A percentile compares a stretch with the other conserved stretches of the same genome.
phyloP scores from a whole-genome alignment of 2,329 filamentous ascomycete genomes.

The Chaetomiaceae sp. region DNA sequence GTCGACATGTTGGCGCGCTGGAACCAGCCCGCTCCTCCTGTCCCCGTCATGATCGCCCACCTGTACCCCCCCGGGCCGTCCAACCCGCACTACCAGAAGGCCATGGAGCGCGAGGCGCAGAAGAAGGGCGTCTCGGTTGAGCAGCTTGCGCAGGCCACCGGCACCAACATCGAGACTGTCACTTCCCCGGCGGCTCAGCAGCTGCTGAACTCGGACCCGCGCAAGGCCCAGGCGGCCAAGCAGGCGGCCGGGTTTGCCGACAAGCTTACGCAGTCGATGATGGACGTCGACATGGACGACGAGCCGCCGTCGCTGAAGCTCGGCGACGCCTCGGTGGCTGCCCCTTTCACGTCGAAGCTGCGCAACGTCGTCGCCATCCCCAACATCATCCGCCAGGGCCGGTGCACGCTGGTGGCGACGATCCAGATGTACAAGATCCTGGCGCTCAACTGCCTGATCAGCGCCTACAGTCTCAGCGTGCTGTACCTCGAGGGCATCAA shows the following conservation, averaged over 20 bases:
- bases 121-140: slow-evolving; percentile 66
- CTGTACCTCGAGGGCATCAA: slow-evolving; percentile 98
- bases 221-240: slow-evolving; percentile 58
- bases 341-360: slow-evolving; percentile 95
- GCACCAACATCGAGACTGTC: slow-evolving; percentile 58
- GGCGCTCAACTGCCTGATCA: slow-evolving; percentile 94
- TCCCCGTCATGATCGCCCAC: slow-evolving; percentile 88
- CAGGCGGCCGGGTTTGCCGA: slow-evolving; percentile 78
- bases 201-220: slow-evolving; percentile 49
- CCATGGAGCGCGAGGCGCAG: slow-evolving; percentile 78
- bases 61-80: slow-evolving; percentile 84
- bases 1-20: slow-evolving; percentile 86
- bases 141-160: slow-evolving; percentile 50
- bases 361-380: slow-evolving; percentile 95
- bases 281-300: slow-evolving; percentile 84
- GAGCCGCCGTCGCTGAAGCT: slow-evolving; percentile 96
- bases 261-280: slow-evolving; percentile 78
- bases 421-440: slow-evolving; percentile 99
- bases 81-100: slow-evolving; percentile 93
- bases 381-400: slow-evolving; percentile 96
- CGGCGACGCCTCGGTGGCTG: slow-evolving; percentile 93
- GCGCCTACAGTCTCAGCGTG: slow-evolving; percentile 92
- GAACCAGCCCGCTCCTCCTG: slow-evolving; percentile 88
- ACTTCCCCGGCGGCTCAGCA: slow-evolving; percentile 62
- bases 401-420: slow-evolving; percentile 94